phyloP scores from a whole-genome alignment of 164 flowering plant species.

The Euptelea pleiosperma region DNA sequence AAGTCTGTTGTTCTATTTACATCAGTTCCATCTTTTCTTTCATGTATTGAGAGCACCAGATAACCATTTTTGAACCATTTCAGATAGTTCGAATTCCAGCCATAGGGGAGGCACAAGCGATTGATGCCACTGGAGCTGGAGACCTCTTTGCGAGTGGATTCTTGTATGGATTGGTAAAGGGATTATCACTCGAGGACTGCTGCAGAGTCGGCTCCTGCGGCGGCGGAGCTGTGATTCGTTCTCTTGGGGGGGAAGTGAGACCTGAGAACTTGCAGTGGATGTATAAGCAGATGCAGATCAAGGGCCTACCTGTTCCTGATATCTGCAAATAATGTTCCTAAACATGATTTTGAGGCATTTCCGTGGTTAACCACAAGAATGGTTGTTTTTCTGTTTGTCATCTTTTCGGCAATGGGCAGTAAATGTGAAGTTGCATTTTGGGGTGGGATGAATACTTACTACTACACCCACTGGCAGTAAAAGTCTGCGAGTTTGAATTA shows the following conservation, averaged over 20 bases:
- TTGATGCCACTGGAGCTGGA: slow-evolving; percentile 97
- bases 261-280: slow-evolving; percentile 93
- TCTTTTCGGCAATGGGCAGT: slow-evolving; percentile 7
- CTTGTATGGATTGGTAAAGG: slow-evolving; percentile 80
- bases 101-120: slow-evolving; percentile 58
- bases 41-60: no score
- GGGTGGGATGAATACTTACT: no score
- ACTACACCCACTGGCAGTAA: no score
- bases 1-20: no score
- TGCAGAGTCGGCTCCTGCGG: slow-evolving; percentile 90
- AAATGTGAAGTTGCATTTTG: slow-evolving; percentile 9
- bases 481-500: no score
- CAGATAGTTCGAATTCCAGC: slow-evolving; percentile 82
- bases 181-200: slow-evolving; percentile 75
- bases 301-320: slow-evolving; percentile 62
- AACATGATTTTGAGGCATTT: not conserved
- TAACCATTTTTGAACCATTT: no score
- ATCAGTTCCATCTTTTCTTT: no score
- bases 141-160: slow-evolving; percentile 95
- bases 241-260: slow-evolving; percentile 91
- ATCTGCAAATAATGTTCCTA: slow-evolving; percentile 15
- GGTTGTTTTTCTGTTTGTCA: not conserved
- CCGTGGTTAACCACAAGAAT: not conserved
- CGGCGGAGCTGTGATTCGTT: slow-evolving; percentile 82
- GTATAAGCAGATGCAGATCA: slow-evolving; percentile 78